Percentiles rank a stretch among this genome's conserved stretches.
phyloP scores from a whole-genome alignment of 306 rosid genomes.

The Vigna trinervia region DNA sequence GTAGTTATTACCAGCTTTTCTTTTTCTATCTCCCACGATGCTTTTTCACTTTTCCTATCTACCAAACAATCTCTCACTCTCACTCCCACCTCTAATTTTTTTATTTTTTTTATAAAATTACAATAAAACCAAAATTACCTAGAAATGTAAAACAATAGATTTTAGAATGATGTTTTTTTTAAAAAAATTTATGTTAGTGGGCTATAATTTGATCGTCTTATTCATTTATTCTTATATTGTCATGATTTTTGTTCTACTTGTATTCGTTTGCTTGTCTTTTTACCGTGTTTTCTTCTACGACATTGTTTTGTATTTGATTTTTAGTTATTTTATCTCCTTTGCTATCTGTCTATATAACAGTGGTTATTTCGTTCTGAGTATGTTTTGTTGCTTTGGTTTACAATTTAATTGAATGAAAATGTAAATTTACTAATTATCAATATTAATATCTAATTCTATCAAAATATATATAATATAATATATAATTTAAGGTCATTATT shows the following conservation, averaged over 20 bases:
- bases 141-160: background rate
- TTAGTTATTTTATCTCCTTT: constrained; percentile 4
- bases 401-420: background rate
- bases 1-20: background rate
- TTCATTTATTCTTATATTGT: background rate
- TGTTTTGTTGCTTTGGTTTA: background rate
- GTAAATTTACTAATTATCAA: too few species aligned
- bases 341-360: background rate
- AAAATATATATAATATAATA: too few species aligned
- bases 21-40: background rate
- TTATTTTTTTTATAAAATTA: background rate
- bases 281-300: background rate
- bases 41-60: background rate
- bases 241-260: background rate
- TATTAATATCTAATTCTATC: too few species aligned
- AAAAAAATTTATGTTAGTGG: background rate
- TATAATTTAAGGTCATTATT: too few species aligned
- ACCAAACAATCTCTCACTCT: background rate
- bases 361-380: background rate
- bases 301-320: background rate
- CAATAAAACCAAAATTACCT: background rate
- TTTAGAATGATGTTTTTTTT: background rate
- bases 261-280: constrained; percentile 1
- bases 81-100: background rate
- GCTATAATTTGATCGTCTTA: too few species aligned